phyloP scores from a whole-genome alignment of 2,329 filamentous ascomycete species.

The Blumeria hordei region DNA sequence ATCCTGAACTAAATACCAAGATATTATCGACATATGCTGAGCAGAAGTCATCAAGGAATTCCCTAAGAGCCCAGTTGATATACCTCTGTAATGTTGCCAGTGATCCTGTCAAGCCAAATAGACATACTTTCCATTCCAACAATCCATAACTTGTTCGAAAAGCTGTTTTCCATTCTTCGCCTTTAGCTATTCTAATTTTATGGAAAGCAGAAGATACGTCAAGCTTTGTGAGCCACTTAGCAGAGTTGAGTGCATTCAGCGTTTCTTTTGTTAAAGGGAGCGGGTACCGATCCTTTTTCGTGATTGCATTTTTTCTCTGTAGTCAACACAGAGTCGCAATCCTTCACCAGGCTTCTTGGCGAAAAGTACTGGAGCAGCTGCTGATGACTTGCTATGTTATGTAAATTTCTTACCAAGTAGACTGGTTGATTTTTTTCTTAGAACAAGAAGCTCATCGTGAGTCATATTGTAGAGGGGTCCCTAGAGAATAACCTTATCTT shows the following conservation, averaged over 20 bases:
- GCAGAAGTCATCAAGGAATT: slow-evolving; percentile 1
- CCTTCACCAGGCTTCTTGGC: neutral
- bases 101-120: neutral
- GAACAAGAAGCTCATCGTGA: neutral
- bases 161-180: neutral
- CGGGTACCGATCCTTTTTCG: neutral
- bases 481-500: neutral
- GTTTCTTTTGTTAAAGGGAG: neutral
- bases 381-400: neutral
- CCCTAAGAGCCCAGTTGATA: neutral
- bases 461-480: neutral
- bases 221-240: neutral
- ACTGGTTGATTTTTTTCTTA: neutral
- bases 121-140: slow-evolving; percentile 2
- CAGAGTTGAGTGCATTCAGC: neutral
- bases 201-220: neutral
- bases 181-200: neutral
- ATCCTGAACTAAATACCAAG: slow-evolving; percentile 1
- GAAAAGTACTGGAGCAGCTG: neutral
- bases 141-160: neutral
- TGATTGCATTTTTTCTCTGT: neutral
- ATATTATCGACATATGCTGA: slow-evolving; percentile 2
- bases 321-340: neutral
- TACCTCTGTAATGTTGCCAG: neutral
- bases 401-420: neutral